Evolutionary conservation across 192 early-diverging fungal species (phyloP).

Genomic region (Podila epicladia): DNA sequence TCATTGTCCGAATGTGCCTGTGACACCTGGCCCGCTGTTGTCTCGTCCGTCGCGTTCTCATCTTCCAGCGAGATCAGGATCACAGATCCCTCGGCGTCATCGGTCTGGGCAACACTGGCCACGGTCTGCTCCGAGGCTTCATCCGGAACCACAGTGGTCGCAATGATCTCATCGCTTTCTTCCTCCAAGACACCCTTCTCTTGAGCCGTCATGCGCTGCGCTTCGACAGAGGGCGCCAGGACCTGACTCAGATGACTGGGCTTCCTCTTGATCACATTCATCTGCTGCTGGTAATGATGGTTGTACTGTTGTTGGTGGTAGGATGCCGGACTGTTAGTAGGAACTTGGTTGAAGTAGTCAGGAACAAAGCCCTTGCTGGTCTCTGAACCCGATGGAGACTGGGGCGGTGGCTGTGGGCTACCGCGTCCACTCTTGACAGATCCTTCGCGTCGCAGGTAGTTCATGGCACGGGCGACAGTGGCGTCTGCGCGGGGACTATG

Average conservation of each 20-base stretch:
- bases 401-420: slow-evolving; percentile 1
- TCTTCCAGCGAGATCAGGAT: slow-evolving; percentile 29
- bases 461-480: background rate
- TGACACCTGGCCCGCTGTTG: background rate
- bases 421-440: slow-evolving; percentile 5
- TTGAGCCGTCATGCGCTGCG: background rate
- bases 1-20: background rate
- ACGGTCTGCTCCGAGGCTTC: background rate
- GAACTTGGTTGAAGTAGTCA: slow-evolving; percentile 28
- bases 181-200: slow-evolving; percentile 4
- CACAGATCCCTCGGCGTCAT: slow-evolving; percentile 2
- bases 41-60: background rate
- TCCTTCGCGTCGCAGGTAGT: slow-evolving; percentile 3
- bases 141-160: background rate
- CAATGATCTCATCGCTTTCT: background rate
- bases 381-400: background rate
- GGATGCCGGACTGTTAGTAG: background rate
- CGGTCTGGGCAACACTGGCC: background rate
- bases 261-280: slow-evolving; percentile 7
- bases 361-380: background rate
- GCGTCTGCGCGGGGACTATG: slow-evolving; percentile 3
- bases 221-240: background rate
- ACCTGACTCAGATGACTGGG: slow-evolving; percentile 16
- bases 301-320: slow-evolving; percentile 28
- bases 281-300: background rate